phyloP scores from a whole-genome alignment of 371 early-diverging fungal species.

The Mucor circinelloides region DNA sequence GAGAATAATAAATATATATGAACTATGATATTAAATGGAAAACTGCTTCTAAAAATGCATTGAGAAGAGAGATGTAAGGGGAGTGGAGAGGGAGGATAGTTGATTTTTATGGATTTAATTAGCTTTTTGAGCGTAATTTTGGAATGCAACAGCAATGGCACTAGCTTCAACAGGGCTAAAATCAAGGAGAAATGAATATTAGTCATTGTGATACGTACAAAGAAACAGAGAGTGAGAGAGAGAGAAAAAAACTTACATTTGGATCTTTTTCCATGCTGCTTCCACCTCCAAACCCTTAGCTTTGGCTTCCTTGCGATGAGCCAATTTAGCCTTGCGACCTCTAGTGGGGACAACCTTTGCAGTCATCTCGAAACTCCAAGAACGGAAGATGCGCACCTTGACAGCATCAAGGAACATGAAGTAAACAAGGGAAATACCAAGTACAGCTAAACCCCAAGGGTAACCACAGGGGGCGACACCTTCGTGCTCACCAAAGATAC shows the following conservation, averaged over 20 bases:
- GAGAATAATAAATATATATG: background rate
- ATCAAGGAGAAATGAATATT: background rate
- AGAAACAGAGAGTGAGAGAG: no score
- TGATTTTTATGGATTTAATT: background rate
- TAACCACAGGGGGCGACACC: conserved; percentile 56
- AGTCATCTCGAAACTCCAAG: conserved; percentile 69
- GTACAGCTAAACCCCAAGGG: conserved; percentile 63
- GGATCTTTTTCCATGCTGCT: conserved; percentile 29
- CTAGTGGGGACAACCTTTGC: conserved; percentile 72
- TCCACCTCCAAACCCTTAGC: conserved; percentile 30
- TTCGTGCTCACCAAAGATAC: conserved; percentile 54
- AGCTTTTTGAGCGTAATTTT: conserved; percentile 13
- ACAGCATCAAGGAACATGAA: conserved; percentile 82
- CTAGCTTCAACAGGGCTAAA: conserved; percentile 28
- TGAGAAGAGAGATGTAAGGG: background rate
- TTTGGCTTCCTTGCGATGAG: conserved; percentile 48
- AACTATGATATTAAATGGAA: background rate
- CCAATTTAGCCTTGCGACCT: conserved; percentile 58
- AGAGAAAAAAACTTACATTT: conserved; percentile 29
- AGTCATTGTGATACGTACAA: no score
- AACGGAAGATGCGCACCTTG: conserved; percentile 78
- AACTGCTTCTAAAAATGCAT: background rate
- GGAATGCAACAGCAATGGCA: conserved; percentile 26
- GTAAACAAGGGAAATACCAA: conserved; percentile 69
- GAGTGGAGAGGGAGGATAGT: background rate